Conservation (phyloP, 208 protist species). For the Leishmania martiniquensis region DNA sequence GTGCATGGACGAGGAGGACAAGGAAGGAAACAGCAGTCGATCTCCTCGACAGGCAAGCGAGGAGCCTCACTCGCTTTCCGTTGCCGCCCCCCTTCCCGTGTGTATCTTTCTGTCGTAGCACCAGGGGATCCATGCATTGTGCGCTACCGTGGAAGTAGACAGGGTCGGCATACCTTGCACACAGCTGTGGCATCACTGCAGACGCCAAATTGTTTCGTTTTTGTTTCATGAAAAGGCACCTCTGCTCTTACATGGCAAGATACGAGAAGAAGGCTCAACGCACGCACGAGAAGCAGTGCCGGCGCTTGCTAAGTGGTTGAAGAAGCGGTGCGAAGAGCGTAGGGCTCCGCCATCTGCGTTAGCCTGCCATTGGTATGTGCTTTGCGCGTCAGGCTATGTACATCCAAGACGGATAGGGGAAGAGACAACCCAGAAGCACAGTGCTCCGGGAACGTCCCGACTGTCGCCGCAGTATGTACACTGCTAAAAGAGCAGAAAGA, state of each 20-base stretch:
- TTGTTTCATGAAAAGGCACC: background rate
- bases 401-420: slow-evolving; percentile 3
- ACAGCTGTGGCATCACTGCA: background rate
- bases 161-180: background rate
- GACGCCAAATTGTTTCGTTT: slow-evolving; percentile 5
- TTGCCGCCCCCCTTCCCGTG: background rate
- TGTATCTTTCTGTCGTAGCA: background rate
- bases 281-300: slow-evolving; percentile 1
- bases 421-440: background rate
- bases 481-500: slow-evolving; percentile 1
- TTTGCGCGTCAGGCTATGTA: slow-evolving; percentile 13
- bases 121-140: background rate
- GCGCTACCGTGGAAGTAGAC: background rate
- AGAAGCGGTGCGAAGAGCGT: background rate
- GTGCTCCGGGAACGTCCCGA: background rate
- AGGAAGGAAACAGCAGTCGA: background rate
- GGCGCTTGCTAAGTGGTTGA: slow-evolving; percentile 4
- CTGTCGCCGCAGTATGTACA: slow-evolving; percentile 10
- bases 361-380: background rate
- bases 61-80: background rate
- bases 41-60: background rate
- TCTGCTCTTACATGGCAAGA: background rate
- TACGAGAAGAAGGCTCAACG: background rate
- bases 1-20: background rate
- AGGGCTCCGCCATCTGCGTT: background rate